These are phyloP conservation scores for Alloascoidea hylecoeti DNA, from an alignment of 805 yeast genomes.

Conservation along the genomic window DNA sequence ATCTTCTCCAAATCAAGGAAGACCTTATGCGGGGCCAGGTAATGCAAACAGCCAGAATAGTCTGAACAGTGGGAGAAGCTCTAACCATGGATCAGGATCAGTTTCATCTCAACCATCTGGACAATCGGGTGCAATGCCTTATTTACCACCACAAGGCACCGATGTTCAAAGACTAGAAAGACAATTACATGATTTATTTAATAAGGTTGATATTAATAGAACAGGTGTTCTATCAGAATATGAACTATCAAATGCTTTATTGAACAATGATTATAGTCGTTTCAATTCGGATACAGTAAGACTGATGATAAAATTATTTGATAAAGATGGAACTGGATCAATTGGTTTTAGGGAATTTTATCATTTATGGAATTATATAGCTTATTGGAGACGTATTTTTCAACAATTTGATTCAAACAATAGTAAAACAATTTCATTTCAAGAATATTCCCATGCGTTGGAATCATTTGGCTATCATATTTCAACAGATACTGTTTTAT, in stretches of 20 bases:
- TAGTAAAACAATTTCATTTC: conserved; percentile 36
- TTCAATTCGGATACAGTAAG: conserved; percentile 31
- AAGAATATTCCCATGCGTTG: conserved; percentile 34
- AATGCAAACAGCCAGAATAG: too few relatives aligned
- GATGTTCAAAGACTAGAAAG: conserved; percentile 20
- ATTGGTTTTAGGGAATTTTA: conserved; percentile 33
- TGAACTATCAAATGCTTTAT: conserved; percentile 30
- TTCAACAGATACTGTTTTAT: conserved; percentile 35
- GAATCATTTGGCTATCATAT: conserved; percentile 38
- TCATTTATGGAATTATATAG: conserved; percentile 35
- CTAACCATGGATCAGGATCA: neutral
- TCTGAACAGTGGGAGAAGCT: neutral
- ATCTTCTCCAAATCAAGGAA: too few relatives aligned
- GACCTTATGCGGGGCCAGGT: too few relatives aligned
- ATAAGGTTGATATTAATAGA: conserved; percentile 29
- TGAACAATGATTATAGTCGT: conserved; percentile 34
- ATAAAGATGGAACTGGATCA: conserved; percentile 18
- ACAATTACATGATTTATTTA: conserved; percentile 32
- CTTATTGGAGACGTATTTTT: conserved; percentile 36
- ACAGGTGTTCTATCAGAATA: conserved; percentile 29
- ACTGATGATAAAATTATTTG: conserved; percentile 34
- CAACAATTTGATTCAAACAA: conserved; percentile 30
- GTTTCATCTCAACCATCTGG: conserved; percentile 4
- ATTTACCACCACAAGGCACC: conserved; percentile 3
- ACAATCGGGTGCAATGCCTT: conserved; percentile 6